Conservation (phyloP, 2,329 filamentous ascomycete species). For the Paradendryphiella salina region DNA sequence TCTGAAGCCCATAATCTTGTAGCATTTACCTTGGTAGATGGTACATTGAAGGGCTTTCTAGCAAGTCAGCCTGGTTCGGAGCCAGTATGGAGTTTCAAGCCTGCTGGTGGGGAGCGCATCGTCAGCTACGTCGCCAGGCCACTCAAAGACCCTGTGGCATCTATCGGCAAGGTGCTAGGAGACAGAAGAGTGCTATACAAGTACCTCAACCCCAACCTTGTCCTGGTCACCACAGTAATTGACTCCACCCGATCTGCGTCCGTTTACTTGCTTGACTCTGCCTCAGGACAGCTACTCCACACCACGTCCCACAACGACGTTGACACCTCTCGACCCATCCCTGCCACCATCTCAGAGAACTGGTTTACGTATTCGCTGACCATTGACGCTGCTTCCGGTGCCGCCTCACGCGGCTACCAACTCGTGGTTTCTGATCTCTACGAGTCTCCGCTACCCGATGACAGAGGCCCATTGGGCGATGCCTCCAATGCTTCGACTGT, state of each 20-base stretch:
- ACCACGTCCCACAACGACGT: constrained; percentile 72
- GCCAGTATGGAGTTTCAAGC: constrained; percentile 70
- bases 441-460: constrained; percentile 80
- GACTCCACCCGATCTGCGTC: constrained; percentile 63
- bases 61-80: constrained; percentile 28
- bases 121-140: constrained; percentile 69
- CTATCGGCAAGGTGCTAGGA: constrained; percentile 90
- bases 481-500: constrained; percentile 77
- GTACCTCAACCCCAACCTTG: constrained; percentile 86
- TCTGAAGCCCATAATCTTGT: constrained; percentile 33
- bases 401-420: constrained; percentile 75
- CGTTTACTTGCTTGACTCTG: constrained; percentile 80
- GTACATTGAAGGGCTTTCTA: constrained; percentile 39
- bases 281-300: constrained; percentile 79
- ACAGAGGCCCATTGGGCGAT: constrained; percentile 76
- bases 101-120: constrained; percentile 68
- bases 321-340: constrained; percentile 72
- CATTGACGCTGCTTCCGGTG: constrained; percentile 56
- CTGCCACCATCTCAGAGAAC: constrained; percentile 85
- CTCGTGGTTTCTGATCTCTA: constrained; percentile 86
- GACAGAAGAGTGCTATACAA: constrained; percentile 96
- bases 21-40: constrained; percentile 40
- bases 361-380: constrained; percentile 88
- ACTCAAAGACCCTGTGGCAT: constrained; percentile 83
- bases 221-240: constrained; percentile 72